phyloP scores from a whole-genome alignment of 306 rosid species.

The Dryas alaskensis region DNA sequence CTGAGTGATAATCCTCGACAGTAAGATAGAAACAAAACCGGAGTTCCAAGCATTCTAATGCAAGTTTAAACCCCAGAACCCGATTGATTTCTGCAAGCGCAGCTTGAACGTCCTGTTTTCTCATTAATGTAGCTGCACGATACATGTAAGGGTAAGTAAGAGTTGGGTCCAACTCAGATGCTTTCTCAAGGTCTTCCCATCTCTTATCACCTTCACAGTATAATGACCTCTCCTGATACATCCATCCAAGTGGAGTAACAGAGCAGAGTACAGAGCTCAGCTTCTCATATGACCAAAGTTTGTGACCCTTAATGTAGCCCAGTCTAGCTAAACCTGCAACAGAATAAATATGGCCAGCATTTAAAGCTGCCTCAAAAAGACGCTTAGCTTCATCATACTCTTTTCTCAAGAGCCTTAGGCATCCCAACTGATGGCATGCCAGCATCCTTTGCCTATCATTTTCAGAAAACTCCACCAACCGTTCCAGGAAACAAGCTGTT shows the following conservation, averaged over 20 bases:
- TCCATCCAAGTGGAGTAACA: conserved; percentile 69
- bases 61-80: conserved; percentile 84
- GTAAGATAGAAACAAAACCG: conserved; percentile 76
- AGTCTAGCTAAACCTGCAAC: conserved; percentile 74
- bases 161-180: conserved; percentile 81
- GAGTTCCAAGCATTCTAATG: conserved; percentile 86
- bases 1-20: conserved; percentile 78
- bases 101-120: conserved; percentile 56
- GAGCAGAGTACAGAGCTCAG: conserved; percentile 64
- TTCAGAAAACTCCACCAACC: conserved; percentile 63
- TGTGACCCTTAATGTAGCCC: conserved; percentile 55
- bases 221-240: conserved; percentile 86
- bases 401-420: conserved; percentile 65
- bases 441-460: conserved; percentile 63
- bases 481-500: conserved; percentile 64
- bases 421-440: conserved; percentile 74
- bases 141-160: conserved; percentile 85
- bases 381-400: conserved; percentile 67
- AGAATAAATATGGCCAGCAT: conserved; percentile 81
- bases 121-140: conserved; percentile 74
- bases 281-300: conserved; percentile 60
- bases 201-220: conserved; percentile 64
- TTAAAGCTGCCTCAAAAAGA: conserved; percentile 71
- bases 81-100: conserved; percentile 75
- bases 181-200: conserved; percentile 84